These are phyloP conservation scores for Neopestalotiopsis rosae DNA, from an alignment of 2,329 filamentous ascomycete genomes.

Conservation along the genomic window DNA sequence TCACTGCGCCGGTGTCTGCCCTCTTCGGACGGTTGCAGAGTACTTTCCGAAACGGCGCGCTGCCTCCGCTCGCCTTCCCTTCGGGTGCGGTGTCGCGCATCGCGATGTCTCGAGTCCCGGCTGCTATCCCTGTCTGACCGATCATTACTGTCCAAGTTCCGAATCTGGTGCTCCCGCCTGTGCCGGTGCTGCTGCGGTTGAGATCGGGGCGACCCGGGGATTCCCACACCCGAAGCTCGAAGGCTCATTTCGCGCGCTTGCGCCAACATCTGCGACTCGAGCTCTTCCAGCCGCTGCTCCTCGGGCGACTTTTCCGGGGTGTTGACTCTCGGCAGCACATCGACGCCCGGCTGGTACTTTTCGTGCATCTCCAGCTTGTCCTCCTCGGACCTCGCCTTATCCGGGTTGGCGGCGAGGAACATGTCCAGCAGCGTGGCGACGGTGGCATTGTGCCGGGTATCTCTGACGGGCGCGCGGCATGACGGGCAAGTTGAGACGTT, in stretches of 20 bases:
- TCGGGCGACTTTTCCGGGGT: constrained; percentile 56
- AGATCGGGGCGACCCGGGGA: constrained; percentile 27
- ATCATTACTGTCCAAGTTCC: constrained; percentile 35
- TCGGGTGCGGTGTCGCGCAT: constrained; percentile 29
- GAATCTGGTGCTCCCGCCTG: constrained; percentile 34
- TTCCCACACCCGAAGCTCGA: constrained; percentile 64
- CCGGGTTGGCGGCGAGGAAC: constrained; percentile 80
- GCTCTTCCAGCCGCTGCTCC: constrained; percentile 62
- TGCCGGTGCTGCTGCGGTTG: constrained; percentile 24
- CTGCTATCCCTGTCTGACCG: constrained; percentile 38
- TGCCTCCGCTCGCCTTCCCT: constrained; percentile 37
- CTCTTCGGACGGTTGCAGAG: constrained; percentile 43
- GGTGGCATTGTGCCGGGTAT: constrained; percentile 88
- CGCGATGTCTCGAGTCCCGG: constrained; percentile 32
- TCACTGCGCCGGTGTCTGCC: constrained; percentile 48
- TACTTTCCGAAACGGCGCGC: constrained; percentile 40
- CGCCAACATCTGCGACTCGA: constrained; percentile 73
- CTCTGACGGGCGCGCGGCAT: constrained; percentile 85
- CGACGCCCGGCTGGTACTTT: constrained; percentile 82
- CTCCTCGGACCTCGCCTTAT: constrained; percentile 68
- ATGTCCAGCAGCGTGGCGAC: constrained; percentile 90
- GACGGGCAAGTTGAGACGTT: constrained; percentile 84
- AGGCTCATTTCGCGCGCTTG: constrained; percentile 77
- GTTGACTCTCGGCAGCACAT: constrained; percentile 71
- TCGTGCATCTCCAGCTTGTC: constrained; percentile 79